phyloP scores from a whole-genome alignment of 148 eudicot species.

The Mesembryanthemum crystallinum region DNA sequence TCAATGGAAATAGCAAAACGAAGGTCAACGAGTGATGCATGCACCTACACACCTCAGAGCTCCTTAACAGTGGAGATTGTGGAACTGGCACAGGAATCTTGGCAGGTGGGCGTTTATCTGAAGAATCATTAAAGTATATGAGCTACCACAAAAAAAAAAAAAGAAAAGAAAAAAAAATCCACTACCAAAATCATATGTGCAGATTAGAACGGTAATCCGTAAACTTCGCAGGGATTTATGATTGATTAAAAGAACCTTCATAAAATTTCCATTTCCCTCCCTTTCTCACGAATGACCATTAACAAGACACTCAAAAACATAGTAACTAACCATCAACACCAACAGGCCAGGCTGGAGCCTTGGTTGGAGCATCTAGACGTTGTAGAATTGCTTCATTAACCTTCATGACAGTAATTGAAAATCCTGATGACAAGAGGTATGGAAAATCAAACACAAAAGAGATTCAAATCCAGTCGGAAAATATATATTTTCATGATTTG shows the following conservation, averaged over 20 bases:
- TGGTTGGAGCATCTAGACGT: conserved; percentile 83
- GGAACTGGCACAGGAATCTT: conserved; percentile 91
- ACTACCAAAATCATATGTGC: background rate
- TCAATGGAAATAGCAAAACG: background rate
- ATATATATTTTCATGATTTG: conserved; percentile 1
- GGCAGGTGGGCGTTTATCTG: conserved; percentile 83
- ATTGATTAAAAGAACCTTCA: background rate
- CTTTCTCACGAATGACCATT: conserved; percentile 2
- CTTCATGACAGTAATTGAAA: conserved; percentile 87
- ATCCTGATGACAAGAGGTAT: conserved; percentile 48
- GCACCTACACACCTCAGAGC: conserved; percentile 51
- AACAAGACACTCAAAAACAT: conserved; percentile 4
- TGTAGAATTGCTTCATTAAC: conserved; percentile 66
- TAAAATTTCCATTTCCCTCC: no score
- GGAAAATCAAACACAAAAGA: conserved; percentile 14
- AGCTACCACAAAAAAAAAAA: conserved; percentile 15
- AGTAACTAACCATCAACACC: conserved; percentile 70
- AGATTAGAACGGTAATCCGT: background rate
- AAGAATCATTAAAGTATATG: conserved; percentile 24
- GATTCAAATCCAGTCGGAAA: background rate
- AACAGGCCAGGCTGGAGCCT: conserved; percentile 93
- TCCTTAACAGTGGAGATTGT: conserved; percentile 42
- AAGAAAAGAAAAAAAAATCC: no score
- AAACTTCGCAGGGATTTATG: background rate
- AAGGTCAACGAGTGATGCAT: background rate